These are phyloP conservation scores for Setomelanomma holmii DNA, from an alignment of 2,329 filamentous ascomycete genomes.

Conservation along the genomic window DNA sequence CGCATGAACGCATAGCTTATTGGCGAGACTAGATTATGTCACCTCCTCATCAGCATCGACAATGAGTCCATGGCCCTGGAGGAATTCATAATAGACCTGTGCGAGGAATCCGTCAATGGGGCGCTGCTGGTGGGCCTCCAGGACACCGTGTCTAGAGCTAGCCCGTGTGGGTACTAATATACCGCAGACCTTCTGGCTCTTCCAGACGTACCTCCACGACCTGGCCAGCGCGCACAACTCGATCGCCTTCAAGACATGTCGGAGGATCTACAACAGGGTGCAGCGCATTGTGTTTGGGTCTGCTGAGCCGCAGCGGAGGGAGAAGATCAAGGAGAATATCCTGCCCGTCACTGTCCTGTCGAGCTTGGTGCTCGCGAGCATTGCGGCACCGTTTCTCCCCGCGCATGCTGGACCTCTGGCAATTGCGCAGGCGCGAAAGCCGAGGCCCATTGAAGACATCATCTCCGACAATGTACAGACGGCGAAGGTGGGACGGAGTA, in stretches of 20 bases:
- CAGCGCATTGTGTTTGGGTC: slow-evolving; percentile 86
- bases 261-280: slow-evolving; percentile 85
- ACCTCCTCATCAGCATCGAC: slow-evolving; percentile 85
- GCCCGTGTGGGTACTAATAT: slow-evolving; percentile 32
- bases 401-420: slow-evolving; percentile 80
- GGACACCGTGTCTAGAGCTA: slow-evolving; percentile 24
- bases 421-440: slow-evolving; percentile 80
- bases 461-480: slow-evolving; percentile 65
- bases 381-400: slow-evolving; percentile 78
- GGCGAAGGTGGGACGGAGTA: slow-evolving; percentile 69
- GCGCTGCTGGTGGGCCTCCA: slow-evolving; percentile 72
- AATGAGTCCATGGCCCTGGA: slow-evolving; percentile 92
- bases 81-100: slow-evolving; percentile 84
- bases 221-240: slow-evolving; percentile 77
- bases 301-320: slow-evolving; percentile 70
- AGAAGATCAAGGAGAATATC: slow-evolving; percentile 82
- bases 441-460: slow-evolving; percentile 67
- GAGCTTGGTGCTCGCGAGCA: slow-evolving; percentile 78
- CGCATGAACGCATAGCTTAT: slow-evolving; percentile 50
- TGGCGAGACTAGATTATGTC: slow-evolving; percentile 65
- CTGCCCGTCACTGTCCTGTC: slow-evolving; percentile 81
- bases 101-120: slow-evolving; percentile 85
- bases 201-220: slow-evolving; percentile 87
- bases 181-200: slow-evolving; percentile 83
- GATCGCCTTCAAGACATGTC: slow-evolving; percentile 80